These are phyloP conservation scores for Penicillium sp. DNA, from an alignment of 2,329 filamentous ascomycete species.

Conservation along the genomic window DNA sequence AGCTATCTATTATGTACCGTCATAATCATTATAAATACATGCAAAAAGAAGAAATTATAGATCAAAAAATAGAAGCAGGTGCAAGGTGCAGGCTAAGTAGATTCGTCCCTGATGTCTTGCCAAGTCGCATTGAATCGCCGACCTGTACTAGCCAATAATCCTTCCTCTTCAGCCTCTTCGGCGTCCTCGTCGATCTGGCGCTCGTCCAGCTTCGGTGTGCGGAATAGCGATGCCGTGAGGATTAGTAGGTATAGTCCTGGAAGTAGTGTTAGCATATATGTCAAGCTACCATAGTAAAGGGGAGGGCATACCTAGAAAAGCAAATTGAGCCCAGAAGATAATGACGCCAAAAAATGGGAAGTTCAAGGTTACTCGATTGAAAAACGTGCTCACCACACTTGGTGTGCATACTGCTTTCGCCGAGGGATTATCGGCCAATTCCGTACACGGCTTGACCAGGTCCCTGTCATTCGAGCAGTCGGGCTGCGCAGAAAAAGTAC, in stretches of 20 bases:
- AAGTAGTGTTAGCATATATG: not conserved
- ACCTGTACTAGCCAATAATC: constrained; percentile 77
- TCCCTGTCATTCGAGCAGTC: constrained; percentile 65
- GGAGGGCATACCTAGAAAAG: constrained; percentile 62
- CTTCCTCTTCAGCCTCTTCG: constrained; percentile 90
- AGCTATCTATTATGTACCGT: not conserved
- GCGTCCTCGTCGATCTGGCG: constrained; percentile 81
- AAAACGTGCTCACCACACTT: constrained; percentile 83
- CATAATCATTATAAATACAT: not conserved
- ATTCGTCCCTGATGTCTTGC: constrained; percentile 62
- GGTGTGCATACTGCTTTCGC: constrained; percentile 83
- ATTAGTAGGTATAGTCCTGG: constrained; percentile 70
- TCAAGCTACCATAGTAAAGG: not conserved
- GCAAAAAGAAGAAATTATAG: not conserved
- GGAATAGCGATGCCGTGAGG: constrained; percentile 73
- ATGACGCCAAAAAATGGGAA: constrained; percentile 92
- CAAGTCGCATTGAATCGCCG: constrained; percentile 80
- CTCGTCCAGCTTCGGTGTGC: constrained; percentile 72
- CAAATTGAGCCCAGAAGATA: constrained; percentile 96
- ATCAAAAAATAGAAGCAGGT: not conserved
- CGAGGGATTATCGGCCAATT: constrained; percentile 65
- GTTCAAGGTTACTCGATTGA: constrained; percentile 87
- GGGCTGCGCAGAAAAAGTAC: constrained; percentile 57
- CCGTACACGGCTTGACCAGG: constrained; percentile 76
- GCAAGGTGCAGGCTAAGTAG: not conserved